phyloP scores from a whole-genome alignment of 441 rosid genomes.

The Arabidopsis hybrid region DNA sequence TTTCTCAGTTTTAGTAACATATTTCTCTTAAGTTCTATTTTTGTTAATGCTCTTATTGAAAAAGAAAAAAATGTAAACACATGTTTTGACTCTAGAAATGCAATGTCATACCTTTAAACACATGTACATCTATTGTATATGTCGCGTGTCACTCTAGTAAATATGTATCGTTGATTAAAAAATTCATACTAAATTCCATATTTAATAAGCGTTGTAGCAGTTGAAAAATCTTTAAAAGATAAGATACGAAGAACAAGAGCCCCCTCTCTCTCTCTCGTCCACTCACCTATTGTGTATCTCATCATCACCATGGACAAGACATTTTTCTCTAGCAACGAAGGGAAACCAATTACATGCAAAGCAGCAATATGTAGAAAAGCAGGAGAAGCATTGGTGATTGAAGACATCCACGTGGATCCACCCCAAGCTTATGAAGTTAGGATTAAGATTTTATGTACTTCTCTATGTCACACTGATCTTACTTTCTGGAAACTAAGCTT shows the following conservation, averaged over 20 bases:
- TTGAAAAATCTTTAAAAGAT: conserved; percentile 2
- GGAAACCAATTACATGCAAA: conserved; percentile 43
- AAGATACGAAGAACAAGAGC: conserved; percentile 11
- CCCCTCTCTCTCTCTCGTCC: conserved; percentile 1
- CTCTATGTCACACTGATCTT: conserved; percentile 69
- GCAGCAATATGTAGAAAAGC: conserved; percentile 71
- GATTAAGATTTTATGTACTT: conserved; percentile 72
- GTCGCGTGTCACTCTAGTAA: background rate
- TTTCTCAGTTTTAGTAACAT: too few relatives aligned
- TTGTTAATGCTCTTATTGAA: too few relatives aligned
- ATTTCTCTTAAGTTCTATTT: too few relatives aligned
- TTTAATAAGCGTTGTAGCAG: background rate
- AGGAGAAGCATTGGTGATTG: conserved; percentile 60
- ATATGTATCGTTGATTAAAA: background rate
- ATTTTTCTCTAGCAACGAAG: conserved; percentile 25
- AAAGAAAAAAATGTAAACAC: too few relatives aligned
- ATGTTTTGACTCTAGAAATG: background rate
- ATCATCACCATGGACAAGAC: conserved; percentile 33
- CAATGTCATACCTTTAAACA: background rate
- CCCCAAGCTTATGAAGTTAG: conserved; percentile 77
- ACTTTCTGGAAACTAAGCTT: conserved; percentile 55
- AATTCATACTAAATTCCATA: background rate
- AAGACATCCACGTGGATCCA: conserved; percentile 77
- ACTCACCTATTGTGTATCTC: conserved; percentile 8
- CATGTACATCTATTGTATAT: background rate